Evolutionary conservation across 2,329 filamentous ascomycete genomes (phyloP).

Genomic region (Aureobasidium sp.): DNA sequence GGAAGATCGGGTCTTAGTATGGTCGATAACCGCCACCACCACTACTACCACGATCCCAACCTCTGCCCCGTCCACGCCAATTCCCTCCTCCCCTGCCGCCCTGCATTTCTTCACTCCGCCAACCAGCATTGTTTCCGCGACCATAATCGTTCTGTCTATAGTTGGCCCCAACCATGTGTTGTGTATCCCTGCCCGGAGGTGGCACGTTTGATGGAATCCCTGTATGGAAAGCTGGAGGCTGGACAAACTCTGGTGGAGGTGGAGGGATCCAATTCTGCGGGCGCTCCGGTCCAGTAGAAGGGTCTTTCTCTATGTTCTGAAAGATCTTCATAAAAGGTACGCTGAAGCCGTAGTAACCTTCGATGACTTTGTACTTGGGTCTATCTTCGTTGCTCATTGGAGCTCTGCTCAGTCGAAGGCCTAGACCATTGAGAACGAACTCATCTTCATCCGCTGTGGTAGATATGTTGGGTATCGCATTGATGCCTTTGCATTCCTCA

Average conservation of each 20-base stretch:
- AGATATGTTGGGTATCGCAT: slow-evolving; percentile 4
- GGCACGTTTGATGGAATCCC: neutral
- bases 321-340: slow-evolving; percentile 9
- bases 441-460: neutral
- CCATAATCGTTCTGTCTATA: neutral
- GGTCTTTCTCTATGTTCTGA: slow-evolving; percentile 3
- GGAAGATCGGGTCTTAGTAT: neutral
- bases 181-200: neutral
- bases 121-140: neutral
- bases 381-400: neutral
- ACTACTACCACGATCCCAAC: neutral
- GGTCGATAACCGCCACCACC: neutral
- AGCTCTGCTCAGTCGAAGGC: slow-evolving; percentile 10
- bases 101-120: neutral
- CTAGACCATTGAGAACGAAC: slow-evolving; percentile 14
- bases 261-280: slow-evolving; percentile 3
- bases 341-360: slow-evolving; percentile 17
- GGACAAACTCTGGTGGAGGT: neutral
- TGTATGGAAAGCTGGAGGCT: neutral
- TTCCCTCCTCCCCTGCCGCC: neutral
- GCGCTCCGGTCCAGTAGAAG: neutral
- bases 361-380: slow-evolving; percentile 8
- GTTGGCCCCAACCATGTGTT: neutral
- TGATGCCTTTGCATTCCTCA: slow-evolving; percentile 9
- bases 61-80: slow-evolving; percentile 7